These are phyloP conservation scores for Thelephora terrestris DNA, from an alignment of 1,284 basidiomycete genomes.

Conservation along the genomic window DNA sequence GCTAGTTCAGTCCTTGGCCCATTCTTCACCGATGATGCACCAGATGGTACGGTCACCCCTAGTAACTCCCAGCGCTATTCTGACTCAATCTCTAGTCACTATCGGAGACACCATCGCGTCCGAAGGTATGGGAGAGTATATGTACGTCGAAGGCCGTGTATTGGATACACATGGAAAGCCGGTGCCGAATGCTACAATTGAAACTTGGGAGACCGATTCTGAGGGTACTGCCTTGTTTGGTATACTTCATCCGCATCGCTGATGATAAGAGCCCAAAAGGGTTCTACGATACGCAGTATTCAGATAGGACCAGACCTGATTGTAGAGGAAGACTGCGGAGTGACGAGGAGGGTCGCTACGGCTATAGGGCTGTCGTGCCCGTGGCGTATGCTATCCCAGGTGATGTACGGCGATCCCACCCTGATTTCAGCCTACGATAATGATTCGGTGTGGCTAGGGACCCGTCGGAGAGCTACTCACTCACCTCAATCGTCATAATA, in stretches of 20 bases:
- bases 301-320: constrained; percentile 50
- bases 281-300: constrained; percentile 58
- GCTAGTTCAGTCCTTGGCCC: constrained; percentile 77
- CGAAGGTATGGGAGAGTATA: constrained; percentile 74
- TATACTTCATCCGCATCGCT: neutral
- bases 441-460: constrained; percentile 33
- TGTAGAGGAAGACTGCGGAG: constrained; percentile 66
- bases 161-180: constrained; percentile 58
- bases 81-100: constrained; percentile 20
- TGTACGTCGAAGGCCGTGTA: constrained; percentile 71
- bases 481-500: constrained; percentile 58
- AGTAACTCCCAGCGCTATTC: neutral
- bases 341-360: constrained; percentile 55
- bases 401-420: constrained; percentile 35
- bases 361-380: constrained; percentile 71
- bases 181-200: constrained; percentile 55
- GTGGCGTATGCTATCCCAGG: constrained; percentile 73
- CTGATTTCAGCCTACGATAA: neutral
- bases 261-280: constrained; percentile 23
- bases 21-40: constrained; percentile 76
- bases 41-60: constrained; percentile 40
- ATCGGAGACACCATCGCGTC: constrained; percentile 44
- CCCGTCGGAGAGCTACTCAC: constrained; percentile 60
- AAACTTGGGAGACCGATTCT: constrained; percentile 84
- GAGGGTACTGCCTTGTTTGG: constrained; percentile 40